Percentiles rank a stretch among this genome's conserved stretches.
Evolutionary conservation across 2,329 filamentous ascomycete genomes (phyloP).

Genomic region (Scedosporium apiospermum): DNA sequence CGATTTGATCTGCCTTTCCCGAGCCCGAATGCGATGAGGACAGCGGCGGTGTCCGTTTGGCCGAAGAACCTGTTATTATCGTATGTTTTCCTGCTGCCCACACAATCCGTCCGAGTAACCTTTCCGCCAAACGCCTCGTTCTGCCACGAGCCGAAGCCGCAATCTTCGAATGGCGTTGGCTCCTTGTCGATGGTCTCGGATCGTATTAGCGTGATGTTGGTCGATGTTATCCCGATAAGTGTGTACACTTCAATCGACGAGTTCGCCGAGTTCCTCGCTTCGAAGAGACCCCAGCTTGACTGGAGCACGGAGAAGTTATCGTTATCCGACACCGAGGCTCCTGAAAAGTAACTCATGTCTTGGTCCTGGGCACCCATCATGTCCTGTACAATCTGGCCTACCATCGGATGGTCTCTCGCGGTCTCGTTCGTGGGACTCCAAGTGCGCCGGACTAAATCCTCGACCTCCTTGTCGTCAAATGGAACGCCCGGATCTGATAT

Average conservation of each 20-base stretch:
- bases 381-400: background rate
- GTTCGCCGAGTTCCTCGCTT: background rate
- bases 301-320: background rate
- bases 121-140: background rate
- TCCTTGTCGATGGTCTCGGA: background rate
- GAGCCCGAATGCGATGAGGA: background rate
- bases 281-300: background rate
- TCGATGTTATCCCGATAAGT: background rate
- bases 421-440: background rate
- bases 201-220: background rate
- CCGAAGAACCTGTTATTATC: background rate
- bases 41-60: background rate
- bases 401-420: background rate
- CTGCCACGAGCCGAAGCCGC: background rate
- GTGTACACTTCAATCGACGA: background rate
- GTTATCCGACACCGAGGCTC: background rate
- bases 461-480: background rate
- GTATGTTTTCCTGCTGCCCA: background rate
- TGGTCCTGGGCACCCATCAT: background rate
- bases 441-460: background rate
- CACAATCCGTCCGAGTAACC: background rate
- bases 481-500: background rate
- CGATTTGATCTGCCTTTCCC: background rate
- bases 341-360: background rate
- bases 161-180: background rate